Evolutionary conservation across 192 early-diverging fungal genomes (phyloP), one percentile per base, ranked within the genome.

Genomic region (Coemansia sp.): DNA sequence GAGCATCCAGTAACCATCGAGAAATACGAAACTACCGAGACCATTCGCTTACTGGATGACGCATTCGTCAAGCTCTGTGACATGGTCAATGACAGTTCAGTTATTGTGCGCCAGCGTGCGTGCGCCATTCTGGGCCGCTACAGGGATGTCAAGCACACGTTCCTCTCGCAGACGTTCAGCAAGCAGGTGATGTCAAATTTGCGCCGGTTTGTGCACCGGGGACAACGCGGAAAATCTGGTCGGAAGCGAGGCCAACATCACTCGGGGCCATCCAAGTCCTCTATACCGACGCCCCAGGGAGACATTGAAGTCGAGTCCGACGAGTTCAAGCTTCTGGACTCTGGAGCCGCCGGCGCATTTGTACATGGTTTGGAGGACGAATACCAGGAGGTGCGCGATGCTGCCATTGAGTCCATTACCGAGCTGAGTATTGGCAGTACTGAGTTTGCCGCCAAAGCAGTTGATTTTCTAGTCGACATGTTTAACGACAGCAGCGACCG

Each of bases 351-450:
- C 65, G 97, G 97, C 7, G 93, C 93, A 0, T 99, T 99, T 87
- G 89, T 99, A 14, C 95, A 96, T 74, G 95, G 94, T 3, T 84
- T 96, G 36, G 97, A 99, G 69, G 97, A 99, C 80, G 94, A 98
- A 82, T 95, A 89, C 79, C 88, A 91, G 59, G 89, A 89, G 27
- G 95, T 99, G 37, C 84, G 95, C 48, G 87, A 88, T 59, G 92
- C 94, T 6, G 86, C 95, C 10, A 93, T 98, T 35, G 93, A 91
- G 64, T 92, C 94, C 4, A 91, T 96, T 29, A 81, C 89, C 37
- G 90, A 91, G 77, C 83, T 95, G 9, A 89, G 89, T 66, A 71
- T 91, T 44, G 84, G 85, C n/a, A 90, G 88, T 59, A 75, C 77
- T 3, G 82, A 85, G 63, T 93, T 98, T 76, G 86, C 92, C 0